Evolutionary conservation across 768 basidiomycete species (phyloP), one percentile per base, ranked within the genome.

Genomic region (Lactarius psammicola): DNA sequence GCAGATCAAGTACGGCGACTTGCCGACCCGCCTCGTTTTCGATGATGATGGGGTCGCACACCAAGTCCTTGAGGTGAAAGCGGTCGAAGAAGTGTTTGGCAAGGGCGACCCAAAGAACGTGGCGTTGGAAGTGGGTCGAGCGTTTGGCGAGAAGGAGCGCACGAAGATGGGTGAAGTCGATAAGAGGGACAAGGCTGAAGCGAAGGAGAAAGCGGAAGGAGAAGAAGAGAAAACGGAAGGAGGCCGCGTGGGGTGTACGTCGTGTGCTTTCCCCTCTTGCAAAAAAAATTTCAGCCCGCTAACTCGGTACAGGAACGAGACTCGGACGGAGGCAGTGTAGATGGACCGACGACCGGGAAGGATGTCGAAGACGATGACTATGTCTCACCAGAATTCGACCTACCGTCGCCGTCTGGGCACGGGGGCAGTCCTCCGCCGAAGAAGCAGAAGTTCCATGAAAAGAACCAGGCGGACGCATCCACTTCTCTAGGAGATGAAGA

Each of bases 181-280:
- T 74, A 80, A 86, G 55, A 63, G 78, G 54, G 96, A 99, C 78
- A 90, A 90, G 77, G 84, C 85, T 65, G 85, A 92, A 70, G 94
- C 91, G 7, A 89, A 83, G 75, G 92, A 90, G 73, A 95, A n/a
- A 94, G 83, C 90, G 88, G 78, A 78, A 82, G 68, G 95, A 97
- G 75, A 95, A 92, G 82, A 97, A 96, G 80, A 79, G 92, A 68
- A 96, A 95, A 78, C 80, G 91, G 72, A 96, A 95, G 77, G 89
- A 93, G 63, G 81, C 84, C 42, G 90, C 92, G 72, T 69, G 66
- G 3, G 74, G 71, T 70, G 76, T 76, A 68, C 4, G 33, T n/a
- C 11, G 40, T 15, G 28, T 68, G 23, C 10, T 33, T 67, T 17
- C 60, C 11, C 36, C 26, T 13, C 28, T 4, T 18, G 11, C 40